A percentile compares a stretch with the other conserved stretches of the same genome.
Conservation (phyloP, 768 basidiomycete genomes). For the Podaxis pistillaris region DNA sequence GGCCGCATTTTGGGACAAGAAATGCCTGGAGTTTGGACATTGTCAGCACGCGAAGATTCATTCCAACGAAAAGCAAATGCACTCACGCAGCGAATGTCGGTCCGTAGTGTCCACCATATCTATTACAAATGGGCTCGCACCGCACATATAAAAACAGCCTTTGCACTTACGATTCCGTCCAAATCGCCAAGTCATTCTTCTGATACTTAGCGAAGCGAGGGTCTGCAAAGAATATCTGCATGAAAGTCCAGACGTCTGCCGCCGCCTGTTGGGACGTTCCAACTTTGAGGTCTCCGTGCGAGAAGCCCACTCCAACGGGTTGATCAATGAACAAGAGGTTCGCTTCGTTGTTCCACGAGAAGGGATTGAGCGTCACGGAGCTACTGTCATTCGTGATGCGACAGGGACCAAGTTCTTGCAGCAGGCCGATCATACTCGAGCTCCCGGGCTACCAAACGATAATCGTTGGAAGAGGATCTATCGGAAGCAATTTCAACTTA, state of each 20-base stretch:
- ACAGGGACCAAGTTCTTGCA: constrained; percentile 80
- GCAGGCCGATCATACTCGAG: constrained; percentile 60
- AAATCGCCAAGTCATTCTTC: constrained; percentile 48
- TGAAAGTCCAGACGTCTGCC: constrained; percentile 55
- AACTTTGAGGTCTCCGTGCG: constrained; percentile 48
- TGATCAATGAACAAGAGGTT: constrained; percentile 66
- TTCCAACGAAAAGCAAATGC: background rate
- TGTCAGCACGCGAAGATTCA: background rate
- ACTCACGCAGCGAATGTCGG: constrained; percentile 59
- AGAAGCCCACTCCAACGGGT: constrained; percentile 63
- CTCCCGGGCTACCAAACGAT: constrained; percentile 42
- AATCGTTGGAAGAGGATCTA: background rate
- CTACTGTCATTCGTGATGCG: constrained; percentile 54
- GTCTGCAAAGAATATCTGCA: constrained; percentile 63
- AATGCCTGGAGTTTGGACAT: constrained; percentile 32
- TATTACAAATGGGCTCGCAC: constrained; percentile 20
- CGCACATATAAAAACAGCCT: background rate
- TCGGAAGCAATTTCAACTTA: constrained; percentile 24
- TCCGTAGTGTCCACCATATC: constrained; percentile 72
- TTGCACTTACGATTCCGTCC: constrained; percentile 56
- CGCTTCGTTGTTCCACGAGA: constrained; percentile 56
- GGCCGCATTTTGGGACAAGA: constrained; percentile 58
- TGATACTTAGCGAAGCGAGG: constrained; percentile 48
- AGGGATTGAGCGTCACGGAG: constrained; percentile 48
- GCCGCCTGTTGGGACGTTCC: constrained; percentile 55